A percentile compares a stretch with the other conserved stretches of the same genome.
Evolutionary conservation across 2,329 filamentous ascomycete genomes (phyloP).

Genomic region (Albifimbria verrucaria): DNA sequence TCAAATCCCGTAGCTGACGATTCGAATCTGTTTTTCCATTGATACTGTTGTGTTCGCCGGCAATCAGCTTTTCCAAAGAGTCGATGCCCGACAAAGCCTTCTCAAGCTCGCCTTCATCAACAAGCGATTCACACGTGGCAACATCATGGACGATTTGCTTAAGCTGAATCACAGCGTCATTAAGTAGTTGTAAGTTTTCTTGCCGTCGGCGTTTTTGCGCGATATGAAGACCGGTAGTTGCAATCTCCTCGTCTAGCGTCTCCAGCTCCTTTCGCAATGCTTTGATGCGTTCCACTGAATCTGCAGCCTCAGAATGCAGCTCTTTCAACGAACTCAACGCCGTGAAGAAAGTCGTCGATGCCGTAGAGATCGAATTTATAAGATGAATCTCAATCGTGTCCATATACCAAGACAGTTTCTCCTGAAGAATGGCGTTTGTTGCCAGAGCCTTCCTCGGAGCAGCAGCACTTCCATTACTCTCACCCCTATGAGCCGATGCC

Average conservation of each 20-base stretch:
- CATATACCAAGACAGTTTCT: slow-evolving; percentile 99
- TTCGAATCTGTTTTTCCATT: slow-evolving; percentile 21
- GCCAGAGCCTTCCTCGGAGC: slow-evolving; percentile 78
- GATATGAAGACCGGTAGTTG: slow-evolving; percentile 77
- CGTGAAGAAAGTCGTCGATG: slow-evolving; percentile 94
- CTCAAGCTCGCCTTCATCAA: slow-evolving; percentile 81
- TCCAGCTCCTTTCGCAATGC: slow-evolving; percentile 74
- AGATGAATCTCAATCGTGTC: slow-evolving; percentile 97
- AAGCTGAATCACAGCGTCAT: slow-evolving; percentile 79
- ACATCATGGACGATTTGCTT: slow-evolving; percentile 74
- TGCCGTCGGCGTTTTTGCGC: slow-evolving; percentile 77
- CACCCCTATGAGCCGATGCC: slow-evolving; percentile 49
- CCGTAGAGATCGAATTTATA: slow-evolving; percentile 92
- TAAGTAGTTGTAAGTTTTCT: slow-evolving; percentile 80
- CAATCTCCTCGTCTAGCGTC: slow-evolving; percentile 82
- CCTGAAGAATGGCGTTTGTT: slow-evolving; percentile 94
- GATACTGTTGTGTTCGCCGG: slow-evolving; percentile 59
- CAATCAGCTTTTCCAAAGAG: slow-evolving; percentile 73
- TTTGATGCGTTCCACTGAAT: slow-evolving; percentile 86
- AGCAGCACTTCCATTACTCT: slow-evolving; percentile 53
- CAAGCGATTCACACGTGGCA: slow-evolving; percentile 71
- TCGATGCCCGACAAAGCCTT: slow-evolving; percentile 76
- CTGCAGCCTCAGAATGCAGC: slow-evolving; percentile 85
- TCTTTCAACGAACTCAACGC: slow-evolving; percentile 88
- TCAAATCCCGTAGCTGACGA: slow-evolving; percentile 61